Evolutionary conservation across 129 eudicot genomes (phyloP), one percentile per base, ranked within the genome.

Genomic region (Oenanthe sinensis): DNA sequence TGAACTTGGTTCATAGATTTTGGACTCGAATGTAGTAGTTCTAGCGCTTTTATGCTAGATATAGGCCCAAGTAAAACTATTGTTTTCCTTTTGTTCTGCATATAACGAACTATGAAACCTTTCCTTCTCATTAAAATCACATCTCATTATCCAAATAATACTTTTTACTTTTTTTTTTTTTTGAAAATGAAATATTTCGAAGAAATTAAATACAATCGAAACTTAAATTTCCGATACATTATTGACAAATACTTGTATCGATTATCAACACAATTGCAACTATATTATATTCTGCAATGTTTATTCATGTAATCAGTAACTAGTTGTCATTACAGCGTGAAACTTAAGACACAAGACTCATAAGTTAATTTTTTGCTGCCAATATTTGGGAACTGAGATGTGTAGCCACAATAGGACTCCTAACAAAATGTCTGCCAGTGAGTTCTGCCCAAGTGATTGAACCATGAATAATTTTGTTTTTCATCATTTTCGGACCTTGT

Each of bases 361-460:
- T 33, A 77, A 26, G 8, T 58, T 60, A 77, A 36, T n/a, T n/a
- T 37, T 65, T 44, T 22, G 77, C 63, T 48, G 49, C n/a, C 67
- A 74, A 24, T 30, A 37, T 42, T 8, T 62, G 77, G 39, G 71
- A 65, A 20, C 30, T 76, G 50, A 88, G 60, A 78, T 78, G 85
- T 77, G 93, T 87, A 12, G 77, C 93, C 75, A 87, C 91, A 68
- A 91, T 91, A 36, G 97, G 97, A 85, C 97, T 91, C 86, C 90
- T 86, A 1, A 89, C 97, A 20, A 74, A 80, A 78, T 78, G 80
- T 75, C 81, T 73, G 37, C 90, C 86, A 44, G 74, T 79, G 8
- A 49, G 65, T 75, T 87, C 90, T 1, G 86, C 83, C 97, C 97
- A 91, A 67, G 86, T 89, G 24, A 91, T 74, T 14, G 85, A 86